A percentile compares a stretch with the other conserved stretches of the same genome.
These are phyloP conservation scores for Hibiscus trionum DNA, from an alignment of 345 rosid species.

Conservation along the genomic window DNA sequence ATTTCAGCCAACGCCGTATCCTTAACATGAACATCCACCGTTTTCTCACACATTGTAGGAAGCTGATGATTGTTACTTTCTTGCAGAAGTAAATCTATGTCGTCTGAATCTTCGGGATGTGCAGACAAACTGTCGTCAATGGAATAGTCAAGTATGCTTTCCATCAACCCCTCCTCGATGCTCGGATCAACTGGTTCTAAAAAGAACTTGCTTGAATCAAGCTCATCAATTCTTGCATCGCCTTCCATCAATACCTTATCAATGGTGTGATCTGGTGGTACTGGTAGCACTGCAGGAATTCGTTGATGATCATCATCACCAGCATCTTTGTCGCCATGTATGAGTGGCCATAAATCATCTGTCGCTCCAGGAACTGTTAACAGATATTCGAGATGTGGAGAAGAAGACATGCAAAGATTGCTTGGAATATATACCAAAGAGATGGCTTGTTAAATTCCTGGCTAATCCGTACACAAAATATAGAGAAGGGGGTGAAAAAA, in stretches of 20 bases:
- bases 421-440: neutral
- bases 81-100: neutral
- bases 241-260: neutral
- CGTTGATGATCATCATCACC: neutral
- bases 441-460: neutral
- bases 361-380: neutral
- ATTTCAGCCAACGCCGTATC: neutral
- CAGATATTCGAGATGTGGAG: neutral
- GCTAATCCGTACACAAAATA: neutral
- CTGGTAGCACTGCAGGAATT: neutral
- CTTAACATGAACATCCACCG: neutral
- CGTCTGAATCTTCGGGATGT: neutral
- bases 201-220: neutral
- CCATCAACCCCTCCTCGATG: neutral
- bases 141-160: neutral
- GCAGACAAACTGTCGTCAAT: neutral
- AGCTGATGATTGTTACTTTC: neutral
- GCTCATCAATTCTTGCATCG: neutral
- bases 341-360: slow-evolving; percentile 4
- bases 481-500: neutral
- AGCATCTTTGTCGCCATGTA: neutral
- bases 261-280: neutral
- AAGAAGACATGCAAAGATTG: neutral
- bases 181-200: neutral
- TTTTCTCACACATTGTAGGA: neutral